These are phyloP conservation scores for Lineolata rhizophorae DNA, from an alignment of 495 filamentous ascomycete genomes.

Conservation along the genomic window DNA sequence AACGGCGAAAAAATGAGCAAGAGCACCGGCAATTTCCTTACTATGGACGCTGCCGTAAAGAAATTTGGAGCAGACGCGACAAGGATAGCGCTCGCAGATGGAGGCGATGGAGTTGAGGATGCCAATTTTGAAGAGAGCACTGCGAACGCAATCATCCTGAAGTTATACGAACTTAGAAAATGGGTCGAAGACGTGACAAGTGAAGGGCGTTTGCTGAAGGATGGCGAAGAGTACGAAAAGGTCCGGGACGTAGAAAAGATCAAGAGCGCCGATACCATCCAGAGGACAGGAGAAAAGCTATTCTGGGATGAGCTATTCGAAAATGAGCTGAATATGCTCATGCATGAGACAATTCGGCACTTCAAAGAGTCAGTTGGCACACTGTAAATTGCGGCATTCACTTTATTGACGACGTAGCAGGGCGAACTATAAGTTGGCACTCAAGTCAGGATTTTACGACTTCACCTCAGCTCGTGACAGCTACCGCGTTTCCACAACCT, in stretches of 20 bases:
- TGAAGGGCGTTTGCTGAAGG: conserved; percentile 13
- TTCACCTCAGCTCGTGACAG: conserved; percentile 67
- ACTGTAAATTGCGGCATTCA: neutral
- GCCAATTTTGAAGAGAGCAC: conserved; percentile 95
- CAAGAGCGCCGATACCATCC: conserved; percentile 18
- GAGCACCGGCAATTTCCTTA: conserved; percentile 88
- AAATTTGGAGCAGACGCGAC: conserved; percentile 93
- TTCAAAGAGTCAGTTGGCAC: conserved; percentile 47
- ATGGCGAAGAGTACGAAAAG: conserved; percentile 12
- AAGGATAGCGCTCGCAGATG: conserved; percentile 80
- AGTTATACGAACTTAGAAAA: conserved; percentile 65
- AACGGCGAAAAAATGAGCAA: conserved; percentile 98
- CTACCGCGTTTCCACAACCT: conserved; percentile 61
- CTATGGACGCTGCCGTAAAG: conserved; percentile 58
- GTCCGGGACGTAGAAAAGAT: conserved; percentile 35
- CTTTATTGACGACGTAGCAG: conserved; percentile 20
- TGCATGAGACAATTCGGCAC: conserved; percentile 47
- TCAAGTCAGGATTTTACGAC: conserved; percentile 81
- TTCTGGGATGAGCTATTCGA: conserved; percentile 82
- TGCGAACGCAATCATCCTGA: conserved; percentile 72
- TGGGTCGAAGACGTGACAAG: conserved; percentile 75
- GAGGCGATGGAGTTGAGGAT: conserved; percentile 83
- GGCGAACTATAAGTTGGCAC: conserved; percentile 73
- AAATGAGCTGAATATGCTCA: conserved; percentile 80
- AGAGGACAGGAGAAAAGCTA: conserved; percentile 43